Conservation (phyloP, 1,139 yeast species). For the Debaryomyces sp. region DNA sequence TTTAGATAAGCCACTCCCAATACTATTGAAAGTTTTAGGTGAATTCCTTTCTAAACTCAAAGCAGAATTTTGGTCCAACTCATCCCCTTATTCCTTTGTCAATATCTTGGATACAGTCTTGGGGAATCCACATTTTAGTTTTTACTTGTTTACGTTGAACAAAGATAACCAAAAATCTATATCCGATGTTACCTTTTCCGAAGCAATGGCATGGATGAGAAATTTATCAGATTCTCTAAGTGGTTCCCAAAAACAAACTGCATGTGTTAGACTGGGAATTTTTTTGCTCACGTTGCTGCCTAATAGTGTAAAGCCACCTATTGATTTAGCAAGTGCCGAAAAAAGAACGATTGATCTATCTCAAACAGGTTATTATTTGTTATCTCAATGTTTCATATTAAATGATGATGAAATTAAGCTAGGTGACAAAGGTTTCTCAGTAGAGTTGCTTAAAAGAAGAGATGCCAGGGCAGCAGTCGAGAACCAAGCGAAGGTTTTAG, state of each 20-base stretch:
- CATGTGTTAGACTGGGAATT: conserved; percentile 42
- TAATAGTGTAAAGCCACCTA: conserved; percentile 10
- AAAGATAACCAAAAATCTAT: conserved; percentile 15
- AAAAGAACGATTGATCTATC: not conserved
- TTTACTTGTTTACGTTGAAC: conserved; percentile 17
- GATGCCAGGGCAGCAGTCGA: conserved; percentile 42
- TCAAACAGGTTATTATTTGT: conserved; percentile 15
- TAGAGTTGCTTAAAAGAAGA: conserved; percentile 29
- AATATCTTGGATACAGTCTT: conserved; percentile 58
- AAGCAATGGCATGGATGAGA: conserved; percentile 46
- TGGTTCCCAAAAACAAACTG: conserved; percentile 42
- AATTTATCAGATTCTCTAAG: conserved; percentile 36
- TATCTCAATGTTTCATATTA: conserved; percentile 15
- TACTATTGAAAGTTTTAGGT: conserved; percentile 50
- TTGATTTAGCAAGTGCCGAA: not conserved
- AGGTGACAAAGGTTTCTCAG: conserved; percentile 21
- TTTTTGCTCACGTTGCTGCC: conserved; percentile 28
- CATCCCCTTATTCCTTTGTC: conserved; percentile 53
- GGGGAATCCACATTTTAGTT: conserved; percentile 38
- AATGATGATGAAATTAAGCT: conserved; percentile 17
- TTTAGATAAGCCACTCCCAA: conserved; percentile 57
- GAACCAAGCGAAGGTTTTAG: conserved; percentile 26
- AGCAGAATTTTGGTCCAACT: conserved; percentile 50
- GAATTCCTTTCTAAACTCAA: conserved; percentile 43
- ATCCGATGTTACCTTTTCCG: conserved; percentile 20